phyloP scores from a whole-genome alignment of 768 basidiomycete species.

The Austroboletus festivus region DNA sequence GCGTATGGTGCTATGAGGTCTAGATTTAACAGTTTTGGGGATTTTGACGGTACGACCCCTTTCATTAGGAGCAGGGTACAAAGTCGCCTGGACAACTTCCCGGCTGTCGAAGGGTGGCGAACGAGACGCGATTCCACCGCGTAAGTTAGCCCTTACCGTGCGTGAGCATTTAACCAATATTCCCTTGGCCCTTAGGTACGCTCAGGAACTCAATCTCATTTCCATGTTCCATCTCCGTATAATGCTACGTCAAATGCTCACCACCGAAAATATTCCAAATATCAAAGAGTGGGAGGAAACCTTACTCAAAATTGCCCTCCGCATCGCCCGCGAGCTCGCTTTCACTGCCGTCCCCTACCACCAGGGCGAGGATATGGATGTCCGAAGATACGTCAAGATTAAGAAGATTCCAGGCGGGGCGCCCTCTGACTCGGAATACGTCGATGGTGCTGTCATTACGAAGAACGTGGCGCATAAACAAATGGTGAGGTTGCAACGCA shows the following conservation, averaged over 20 bases:
- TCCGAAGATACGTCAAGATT: conserved; percentile 93
- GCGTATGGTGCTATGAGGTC: conserved; percentile 49
- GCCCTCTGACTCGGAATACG: conserved; percentile 92
- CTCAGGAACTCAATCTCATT: conserved; percentile 77
- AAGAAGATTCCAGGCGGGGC: conserved; percentile 96
- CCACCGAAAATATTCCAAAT: conserved; percentile 77
- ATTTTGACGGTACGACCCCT: conserved; percentile 69
- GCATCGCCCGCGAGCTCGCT: conserved; percentile 81
- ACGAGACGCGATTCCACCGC: conserved; percentile 86
- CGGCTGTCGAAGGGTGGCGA: conserved; percentile 72
- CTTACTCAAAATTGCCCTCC: conserved; percentile 75
- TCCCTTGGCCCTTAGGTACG: conserved; percentile 48
- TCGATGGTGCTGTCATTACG: conserved; percentile 94
- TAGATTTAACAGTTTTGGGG: conserved; percentile 68
- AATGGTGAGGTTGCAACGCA: conserved; percentile 79
- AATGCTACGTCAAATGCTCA: conserved; percentile 90
- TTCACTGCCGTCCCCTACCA: conserved; percentile 68
- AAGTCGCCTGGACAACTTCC: conserved; percentile 63
- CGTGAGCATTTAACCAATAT: conserved; percentile 2
- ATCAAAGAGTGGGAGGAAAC: conserved; percentile 86
- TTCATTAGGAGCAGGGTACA: conserved; percentile 85
- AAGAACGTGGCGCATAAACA: conserved; percentile 97
- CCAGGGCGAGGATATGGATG: conserved; percentile 92
- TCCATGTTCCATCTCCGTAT: conserved; percentile 88
- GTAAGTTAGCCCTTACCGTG: conserved; percentile 44